Evolutionary conservation across 73 alveolate species (phyloP), one percentile per base, ranked within the genome.

Genomic region (Stentor roeselii): DNA sequence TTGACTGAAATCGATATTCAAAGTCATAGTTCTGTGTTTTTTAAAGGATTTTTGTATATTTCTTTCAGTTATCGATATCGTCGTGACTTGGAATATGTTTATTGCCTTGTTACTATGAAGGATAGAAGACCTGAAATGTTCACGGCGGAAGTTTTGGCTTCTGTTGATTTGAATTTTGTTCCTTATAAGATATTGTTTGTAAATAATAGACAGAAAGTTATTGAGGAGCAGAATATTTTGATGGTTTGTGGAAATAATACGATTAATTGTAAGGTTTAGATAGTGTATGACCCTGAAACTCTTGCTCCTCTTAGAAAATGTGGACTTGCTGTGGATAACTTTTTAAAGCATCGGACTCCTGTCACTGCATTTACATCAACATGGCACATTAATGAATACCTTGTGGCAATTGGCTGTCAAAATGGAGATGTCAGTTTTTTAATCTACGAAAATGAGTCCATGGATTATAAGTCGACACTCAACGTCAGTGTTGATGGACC

Each of bases 231-330:
- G 14, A 27, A 27, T 21, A 67, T 67, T 32, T 11, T 67, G 14
- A 27, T 67, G 21, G n/a, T 67, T 27, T 21, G 50, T 27, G 80
- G 80, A 67, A 34, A 32, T 30, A 40, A 67, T 32, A 14, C 27
- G 11, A 67, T 21, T 34, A 36, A 21, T 67, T 30, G 37, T 67
- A 67, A 67, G 41, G 41, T 21, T 27, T 21, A 67, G 11, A 27
- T 67, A 1, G 80, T 21, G 80, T 67, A 67, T 67, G 11, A 15
- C 80, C 80, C 80, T 67, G 80, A 21, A 1, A 21, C 37, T n/a
- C 34, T 32, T 30, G 80, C 27, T 21, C 80, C 80, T 34, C 14
- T 67, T 11, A 27, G 14, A 21, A 50, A 6, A 50, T n/a, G 42
- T 34, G 11, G 11, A 67, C 21, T 32, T 67, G 37, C 41, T 11